Conservation (phyloP, 202 grass and related monocot species). For the Bolboschoenoplectus hybrid region DNA sequence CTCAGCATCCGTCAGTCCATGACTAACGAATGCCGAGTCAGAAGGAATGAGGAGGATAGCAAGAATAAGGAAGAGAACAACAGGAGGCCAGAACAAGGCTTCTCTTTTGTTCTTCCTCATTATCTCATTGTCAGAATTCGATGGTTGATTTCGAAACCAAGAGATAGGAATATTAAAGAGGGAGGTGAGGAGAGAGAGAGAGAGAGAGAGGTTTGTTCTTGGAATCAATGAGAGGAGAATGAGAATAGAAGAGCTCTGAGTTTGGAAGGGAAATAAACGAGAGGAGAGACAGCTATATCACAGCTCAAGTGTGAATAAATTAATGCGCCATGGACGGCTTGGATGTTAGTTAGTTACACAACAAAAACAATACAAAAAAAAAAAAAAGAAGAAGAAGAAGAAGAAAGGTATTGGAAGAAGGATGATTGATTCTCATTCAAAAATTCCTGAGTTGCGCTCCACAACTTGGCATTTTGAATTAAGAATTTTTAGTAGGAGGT, state of each 20-base stretch:
- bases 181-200: neutral
- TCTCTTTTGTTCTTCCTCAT: slow-evolving; percentile 39
- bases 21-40: slow-evolving; percentile 28
- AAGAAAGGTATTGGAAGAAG: neutral
- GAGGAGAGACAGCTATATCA: slow-evolving; percentile 44
- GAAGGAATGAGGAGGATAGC: slow-evolving; percentile 8
- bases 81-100: neutral
- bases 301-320: slow-evolving; percentile 39
- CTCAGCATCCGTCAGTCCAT: slow-evolving; percentile 31
- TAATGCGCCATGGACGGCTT: slow-evolving; percentile 37
- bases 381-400: too few relatives aligned
- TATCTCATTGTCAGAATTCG: slow-evolving; percentile 30
- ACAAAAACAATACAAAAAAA: neutral
- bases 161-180: neutral
- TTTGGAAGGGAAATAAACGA: slow-evolving; percentile 37
- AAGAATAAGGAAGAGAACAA: neutral
- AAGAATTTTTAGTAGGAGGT: neutral
- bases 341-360: slow-evolving; percentile 21
- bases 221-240: neutral
- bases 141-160: neutral
- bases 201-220: neutral
- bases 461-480: slow-evolving; percentile 18
- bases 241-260: neutral
- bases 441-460: slow-evolving; percentile 40
- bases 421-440: slow-evolving; percentile 8